Evolutionary conservation across 768 basidiomycete species (phyloP).

Genomic region (Pisolithus orientalis): DNA sequence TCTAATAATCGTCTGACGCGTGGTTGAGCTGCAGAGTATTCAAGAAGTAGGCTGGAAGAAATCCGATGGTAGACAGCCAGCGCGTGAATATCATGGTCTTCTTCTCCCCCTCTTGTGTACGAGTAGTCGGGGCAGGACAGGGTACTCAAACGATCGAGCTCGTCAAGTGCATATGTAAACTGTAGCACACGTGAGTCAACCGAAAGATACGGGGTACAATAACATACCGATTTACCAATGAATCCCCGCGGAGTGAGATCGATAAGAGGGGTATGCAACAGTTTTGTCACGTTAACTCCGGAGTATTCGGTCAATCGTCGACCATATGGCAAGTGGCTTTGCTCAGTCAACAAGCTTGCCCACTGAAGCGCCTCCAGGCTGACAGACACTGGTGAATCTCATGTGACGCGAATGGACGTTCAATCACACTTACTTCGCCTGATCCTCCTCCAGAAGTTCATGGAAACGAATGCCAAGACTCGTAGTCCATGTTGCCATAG

Average conservation of each 20-base stretch:
- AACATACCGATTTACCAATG: slow-evolving; percentile 24
- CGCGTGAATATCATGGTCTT: slow-evolving; percentile 9
- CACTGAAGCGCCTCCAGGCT: slow-evolving; percentile 10
- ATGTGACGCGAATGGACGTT: not conserved
- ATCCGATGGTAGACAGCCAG: slow-evolving; percentile 24
- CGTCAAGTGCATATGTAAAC: slow-evolving; percentile 25
- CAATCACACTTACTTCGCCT: slow-evolving; percentile 10
- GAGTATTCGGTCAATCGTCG: slow-evolving; percentile 1
- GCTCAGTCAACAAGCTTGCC: not conserved
- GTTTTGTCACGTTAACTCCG: slow-evolving; percentile 15
- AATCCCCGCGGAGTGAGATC: slow-evolving; percentile 22
- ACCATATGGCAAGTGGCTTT: not conserved
- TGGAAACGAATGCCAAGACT: slow-evolving; percentile 16
- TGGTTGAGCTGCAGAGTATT: slow-evolving; percentile 24
- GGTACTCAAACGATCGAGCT: slow-evolving; percentile 16
- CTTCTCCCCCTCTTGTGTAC: not conserved
- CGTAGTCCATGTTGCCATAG: slow-evolving; percentile 15
- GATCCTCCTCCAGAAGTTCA: slow-evolving; percentile 16
- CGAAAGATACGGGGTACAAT: not conserved
- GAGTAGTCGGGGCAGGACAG: slow-evolving; percentile 1
- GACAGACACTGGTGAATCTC: too few species aligned
- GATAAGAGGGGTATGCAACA: slow-evolving; percentile 14
- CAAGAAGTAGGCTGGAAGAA: slow-evolving; percentile 25
- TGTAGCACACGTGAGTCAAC: slow-evolving; percentile 5
- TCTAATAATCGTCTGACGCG: slow-evolving; percentile 12